Evolutionary conservation across 768 basidiomycete genomes (phyloP), one percentile per base, ranked within the genome.

Genomic region (Leccinum arenicola): DNA sequence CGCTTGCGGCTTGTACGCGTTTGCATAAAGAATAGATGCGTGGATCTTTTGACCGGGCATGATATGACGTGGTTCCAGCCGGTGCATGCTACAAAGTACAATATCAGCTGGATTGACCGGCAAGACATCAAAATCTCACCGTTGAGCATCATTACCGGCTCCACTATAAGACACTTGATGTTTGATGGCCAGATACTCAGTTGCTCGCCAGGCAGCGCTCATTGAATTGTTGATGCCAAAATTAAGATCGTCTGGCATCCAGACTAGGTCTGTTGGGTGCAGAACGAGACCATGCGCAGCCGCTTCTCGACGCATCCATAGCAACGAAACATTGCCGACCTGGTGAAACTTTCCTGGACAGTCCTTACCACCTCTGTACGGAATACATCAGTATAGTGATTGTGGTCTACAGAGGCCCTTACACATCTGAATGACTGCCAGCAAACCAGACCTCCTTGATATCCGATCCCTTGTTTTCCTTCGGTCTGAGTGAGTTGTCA

Each of bases 61-160:
- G 29, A 51, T 64, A 25, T 57, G 62, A 50, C 64, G 64, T 10
- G 64, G 64, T 27, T 57, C 56, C 15, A 43, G 40, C 40, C n/a
- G 40, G n/a, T 43, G 40, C 40, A 43, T 43, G 40, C 40, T 43
- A 43, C 10, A 43, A 5, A 43, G 4, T 11, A 45, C n/a, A 43
- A 11, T 0, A 19, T 43, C 40, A 43, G 40, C 40, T 1, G 10
- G 40, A 43, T 43, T 4, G n/a, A 10, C 4, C 40, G n/a, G 40
- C 40, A 19, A 43, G 9, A 6, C 40, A 19, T n/a, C n/a, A 43
- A 43, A 43, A 43, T 43, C 40, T 43, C 10, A 43, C 40, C 40
- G n/a, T 43, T 19, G 40, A 43, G 9, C 40, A 10, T 19, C n/a
- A 19, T 43, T n/a, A 5, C 40, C n/a, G 2, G n/a, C 40, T 19